Evolutionary conservation across 441 rosid genomes (phyloP).

Genomic region (Populus hybrid): DNA sequence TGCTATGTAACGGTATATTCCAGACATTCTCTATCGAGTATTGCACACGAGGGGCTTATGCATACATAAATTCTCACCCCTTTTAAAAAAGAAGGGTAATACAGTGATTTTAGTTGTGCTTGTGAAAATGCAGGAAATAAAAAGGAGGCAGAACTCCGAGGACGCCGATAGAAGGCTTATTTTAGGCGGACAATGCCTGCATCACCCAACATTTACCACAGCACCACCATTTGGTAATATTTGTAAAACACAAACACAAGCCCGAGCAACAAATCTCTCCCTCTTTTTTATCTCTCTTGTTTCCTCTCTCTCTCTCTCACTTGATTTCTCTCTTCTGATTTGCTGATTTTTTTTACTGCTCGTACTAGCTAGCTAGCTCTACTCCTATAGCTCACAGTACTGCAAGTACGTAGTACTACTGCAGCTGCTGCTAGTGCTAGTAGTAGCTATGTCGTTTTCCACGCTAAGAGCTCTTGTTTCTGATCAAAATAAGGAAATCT

Average conservation of each 20-base stretch:
- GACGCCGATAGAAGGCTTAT: slow-evolving; percentile 18
- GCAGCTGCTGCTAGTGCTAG: not conserved
- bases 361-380: no score
- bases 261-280: not conserved
- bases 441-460: not conserved
- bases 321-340: no score
- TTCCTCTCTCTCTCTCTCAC: not conserved
- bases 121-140: slow-evolving; percentile 25
- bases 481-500: not conserved
- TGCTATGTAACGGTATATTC: no score
- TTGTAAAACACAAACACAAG: not conserved
- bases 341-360: no score
- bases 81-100: not conserved
- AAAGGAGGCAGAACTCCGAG: slow-evolving; percentile 17
- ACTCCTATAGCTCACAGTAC: not conserved
- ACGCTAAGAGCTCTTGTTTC: not conserved
- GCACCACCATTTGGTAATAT: slow-evolving; percentile 3
- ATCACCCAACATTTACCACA: slow-evolving; percentile 13
- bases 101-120: not conserved
- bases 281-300: not conserved
- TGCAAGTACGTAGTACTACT: not conserved
- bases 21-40: no score
- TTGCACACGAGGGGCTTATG: no score
- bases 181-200: slow-evolving; percentile 24
- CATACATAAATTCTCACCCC: no score